Evolutionary conservation across 2,329 filamentous ascomycete genomes (phyloP), one percentile per base, ranked within the genome.

Genomic region (Hypoxylon sp.): DNA sequence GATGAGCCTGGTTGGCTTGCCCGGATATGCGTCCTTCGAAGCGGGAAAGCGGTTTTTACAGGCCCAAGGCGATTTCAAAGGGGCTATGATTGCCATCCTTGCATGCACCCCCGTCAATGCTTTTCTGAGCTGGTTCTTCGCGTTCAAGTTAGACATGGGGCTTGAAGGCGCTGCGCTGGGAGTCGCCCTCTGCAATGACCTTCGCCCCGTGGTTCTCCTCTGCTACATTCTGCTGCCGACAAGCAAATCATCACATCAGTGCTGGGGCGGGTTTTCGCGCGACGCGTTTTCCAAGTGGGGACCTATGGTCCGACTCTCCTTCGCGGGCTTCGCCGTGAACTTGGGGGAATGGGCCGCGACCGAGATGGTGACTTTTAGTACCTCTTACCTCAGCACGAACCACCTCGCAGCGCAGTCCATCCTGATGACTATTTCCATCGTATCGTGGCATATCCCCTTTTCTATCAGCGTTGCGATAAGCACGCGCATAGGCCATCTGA

Each of bases 1-100:
- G 3, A 79, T 85, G 34, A 81, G 84, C 43, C 76, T 87, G 1
- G 73, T 85, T 5, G 84, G 85, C 0, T 77, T 85, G 1, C 85
- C 85, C 0, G 85, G 84, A 2, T 87, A 86, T 60, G 84, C 83
- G 1, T 80, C 80, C 2, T 88, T 87, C 30, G 86, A 87, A 67
- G 83, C 83, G 0, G 78, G 83, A 1, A 88, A 87, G 72, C 79
- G 85, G 0, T 87, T 86, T 67, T 79, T 86, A 2, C 85, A 87
- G 71, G 83, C 86, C 0, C 85, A 87, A 67, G 85, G 86, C 1
- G 79, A 85, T 32, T 87, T 87, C 76, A 82, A 82, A 34, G 83
- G 82, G 1, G 83, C 81, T 13, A 80, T 86, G 71, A 77, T 79
- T 7, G 79, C 85, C 21, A 76, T 87, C 7, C 49, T 86, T 1